These are phyloP conservation scores for Euphrasia confusa DNA, from an alignment of 257 asterid genomes.

Conservation along the genomic window DNA sequence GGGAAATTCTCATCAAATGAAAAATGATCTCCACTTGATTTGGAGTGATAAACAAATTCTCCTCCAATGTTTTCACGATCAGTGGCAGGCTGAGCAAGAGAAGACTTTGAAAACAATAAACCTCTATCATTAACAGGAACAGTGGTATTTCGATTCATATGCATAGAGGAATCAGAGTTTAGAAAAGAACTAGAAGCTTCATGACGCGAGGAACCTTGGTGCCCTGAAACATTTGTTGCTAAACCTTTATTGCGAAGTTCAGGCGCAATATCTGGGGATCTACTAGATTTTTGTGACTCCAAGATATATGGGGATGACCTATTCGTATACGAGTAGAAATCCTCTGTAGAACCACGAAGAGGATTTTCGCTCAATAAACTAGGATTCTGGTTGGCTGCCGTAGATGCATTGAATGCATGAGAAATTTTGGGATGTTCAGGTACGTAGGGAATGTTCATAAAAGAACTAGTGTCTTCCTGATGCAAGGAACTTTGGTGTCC, in stretches of 20 bases:
- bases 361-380: constrained; percentile 26
- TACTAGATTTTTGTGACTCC: constrained; percentile 25
- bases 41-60: constrained; percentile 25
- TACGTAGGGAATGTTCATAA: background rate
- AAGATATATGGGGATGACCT: constrained; percentile 25
- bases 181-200: constrained; percentile 24
- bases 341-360: constrained; percentile 28
- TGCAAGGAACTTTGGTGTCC: constrained; percentile 22
- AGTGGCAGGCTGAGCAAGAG: constrained; percentile 17
- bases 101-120: constrained; percentile 25
- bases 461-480: constrained; percentile 23
- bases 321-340: constrained; percentile 25
- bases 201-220: constrained; percentile 20
- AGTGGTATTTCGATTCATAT: constrained; percentile 30
- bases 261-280: constrained; percentile 29
- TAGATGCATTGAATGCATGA: constrained; percentile 28
- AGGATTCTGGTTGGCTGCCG: constrained; percentile 25
- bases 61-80: constrained; percentile 23
- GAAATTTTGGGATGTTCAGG: constrained; percentile 14
- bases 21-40: constrained; percentile 25
- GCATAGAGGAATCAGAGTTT: constrained; percentile 25
- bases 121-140: constrained; percentile 28
- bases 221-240: constrained; percentile 16
- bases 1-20: constrained; percentile 24
- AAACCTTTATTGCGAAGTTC: constrained; percentile 22